phyloP scores from a whole-genome alignment of 768 basidiomycete species.

The Gelatoporia subvermispora region DNA sequence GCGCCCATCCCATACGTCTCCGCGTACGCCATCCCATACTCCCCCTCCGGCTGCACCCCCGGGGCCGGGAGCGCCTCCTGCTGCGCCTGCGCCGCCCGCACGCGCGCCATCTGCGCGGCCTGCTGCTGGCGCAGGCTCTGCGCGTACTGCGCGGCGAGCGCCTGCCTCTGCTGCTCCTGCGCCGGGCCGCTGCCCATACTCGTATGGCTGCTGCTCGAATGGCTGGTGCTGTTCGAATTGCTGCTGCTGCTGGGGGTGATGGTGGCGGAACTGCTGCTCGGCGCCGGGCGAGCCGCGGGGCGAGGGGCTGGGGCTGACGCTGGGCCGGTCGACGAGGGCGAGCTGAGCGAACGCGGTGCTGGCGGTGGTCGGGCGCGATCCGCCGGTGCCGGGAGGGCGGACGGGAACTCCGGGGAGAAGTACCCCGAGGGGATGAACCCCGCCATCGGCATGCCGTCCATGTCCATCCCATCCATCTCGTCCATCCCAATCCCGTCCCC shows the following conservation, averaged over 20 bases:
- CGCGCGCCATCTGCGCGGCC: conserved; percentile 29
- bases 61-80: too few species aligned
- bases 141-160: conserved; percentile 33
- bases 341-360: conserved; percentile 26
- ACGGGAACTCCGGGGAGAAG: not conserved
- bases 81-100: conserved; percentile 28
- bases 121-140: conserved; percentile 37
- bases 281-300: conserved; percentile 8
- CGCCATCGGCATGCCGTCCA: not conserved
- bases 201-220: too few species aligned
- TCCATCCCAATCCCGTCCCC: too few species aligned
- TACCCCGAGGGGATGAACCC: not conserved
- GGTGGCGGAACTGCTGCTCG: conserved; percentile 39
- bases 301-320: conserved; percentile 24
- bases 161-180: conserved; percentile 34
- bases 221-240: conserved; percentile 22
- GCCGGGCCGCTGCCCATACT: conserved; percentile 33
- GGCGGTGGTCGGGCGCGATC: conserved; percentile 29
- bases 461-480: not conserved
- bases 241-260: conserved; percentile 40
- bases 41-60: conserved; percentile 28
- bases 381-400: conserved; percentile 3
- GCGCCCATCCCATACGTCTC: conserved; percentile 26
- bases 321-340: conserved; percentile 43
- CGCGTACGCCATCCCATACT: conserved; percentile 34